A percentile compares a stretch with the other conserved stretches of the same genome.
Evolutionary conservation across 2,329 filamentous ascomycete species (phyloP).

Genomic region (Sporothrix brasiliensis): DNA sequence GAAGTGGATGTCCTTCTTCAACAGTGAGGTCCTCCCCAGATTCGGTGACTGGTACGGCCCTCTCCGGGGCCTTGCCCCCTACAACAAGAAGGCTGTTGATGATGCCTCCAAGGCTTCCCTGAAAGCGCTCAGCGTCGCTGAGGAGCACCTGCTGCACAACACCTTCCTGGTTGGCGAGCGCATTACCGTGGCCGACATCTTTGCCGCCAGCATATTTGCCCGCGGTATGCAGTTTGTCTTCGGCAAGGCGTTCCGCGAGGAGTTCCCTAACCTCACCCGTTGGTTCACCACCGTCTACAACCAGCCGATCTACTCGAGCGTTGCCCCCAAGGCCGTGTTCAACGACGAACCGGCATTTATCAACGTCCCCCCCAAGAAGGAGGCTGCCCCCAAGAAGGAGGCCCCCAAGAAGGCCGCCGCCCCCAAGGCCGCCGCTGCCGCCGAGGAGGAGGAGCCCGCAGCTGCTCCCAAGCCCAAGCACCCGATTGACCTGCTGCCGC

Average conservation of each 20-base stretch:
- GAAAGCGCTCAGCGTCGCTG: conserved; percentile 71
- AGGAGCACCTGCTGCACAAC: conserved; percentile 87
- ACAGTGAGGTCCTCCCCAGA: conserved; percentile 75
- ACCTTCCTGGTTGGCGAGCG: conserved; percentile 98
- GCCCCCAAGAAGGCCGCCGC: conserved; percentile 45
- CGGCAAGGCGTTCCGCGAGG: conserved; percentile 81
- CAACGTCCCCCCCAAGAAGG: conserved; percentile 75
- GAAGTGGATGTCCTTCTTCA: conserved; percentile 97
- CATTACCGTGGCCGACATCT: conserved; percentile 93
- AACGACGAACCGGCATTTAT: conserved; percentile 78
- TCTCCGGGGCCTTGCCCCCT: conserved; percentile 75
- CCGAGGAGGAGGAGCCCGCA: conserved; percentile 54
- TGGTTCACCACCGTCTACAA: conserved; percentile 95
- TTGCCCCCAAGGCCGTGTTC: conserved; percentile 74
- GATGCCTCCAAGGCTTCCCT: conserved; percentile 70
- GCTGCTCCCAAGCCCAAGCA: conserved; percentile 87
- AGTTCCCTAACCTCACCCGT: conserved; percentile 83
- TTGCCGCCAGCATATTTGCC: conserved; percentile 74
- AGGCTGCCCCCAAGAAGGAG: conserved; percentile 55
- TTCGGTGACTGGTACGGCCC: conserved; percentile 84
- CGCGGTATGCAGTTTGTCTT: conserved; percentile 94
- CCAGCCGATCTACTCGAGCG: conserved; percentile 85
- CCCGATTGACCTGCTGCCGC: conserved; percentile 82
- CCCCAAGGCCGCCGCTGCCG: conserved; percentile 53
- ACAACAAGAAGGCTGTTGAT: conserved; percentile 98